A percentile compares a stretch with the other conserved stretches of the same genome.
Conservation (phyloP, 2,329 filamentous ascomycete genomes). For the Fusarium falciforme region DNA sequence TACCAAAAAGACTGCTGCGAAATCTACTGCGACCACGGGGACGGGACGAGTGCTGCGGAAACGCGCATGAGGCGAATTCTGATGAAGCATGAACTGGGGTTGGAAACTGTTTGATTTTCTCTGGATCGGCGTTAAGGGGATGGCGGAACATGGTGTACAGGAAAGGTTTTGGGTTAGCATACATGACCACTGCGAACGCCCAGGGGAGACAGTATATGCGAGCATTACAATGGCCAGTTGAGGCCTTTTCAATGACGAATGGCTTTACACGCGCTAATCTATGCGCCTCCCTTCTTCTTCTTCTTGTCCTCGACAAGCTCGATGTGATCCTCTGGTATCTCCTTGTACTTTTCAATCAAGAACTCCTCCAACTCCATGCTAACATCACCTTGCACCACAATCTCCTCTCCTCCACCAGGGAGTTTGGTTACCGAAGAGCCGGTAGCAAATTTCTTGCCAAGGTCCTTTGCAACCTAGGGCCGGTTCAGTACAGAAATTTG, state of each 20-base stretch:
- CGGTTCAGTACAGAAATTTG: constrained; percentile 22
- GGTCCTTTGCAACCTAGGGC: constrained; percentile 81
- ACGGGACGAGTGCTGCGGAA: constrained; percentile 67
- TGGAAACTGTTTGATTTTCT: constrained; percentile 13
- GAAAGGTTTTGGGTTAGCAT: constrained; percentile 22
- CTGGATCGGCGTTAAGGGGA: constrained; percentile 36
- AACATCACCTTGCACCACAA: constrained; percentile 96
- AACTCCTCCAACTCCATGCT: constrained; percentile 96
- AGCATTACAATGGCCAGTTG: constrained; percentile 32
- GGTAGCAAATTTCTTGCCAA: constrained; percentile 98
- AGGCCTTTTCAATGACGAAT: constrained; percentile 35
- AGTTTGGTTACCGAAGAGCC: constrained; percentile 93
- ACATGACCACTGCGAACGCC: constrained; percentile 26
- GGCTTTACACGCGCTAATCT: constrained; percentile 25
- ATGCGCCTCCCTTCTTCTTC: constrained; percentile 67
- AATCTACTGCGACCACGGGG: constrained; percentile 53
- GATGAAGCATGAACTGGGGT: constrained; percentile 6
- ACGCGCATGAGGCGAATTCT: constrained; percentile 52
- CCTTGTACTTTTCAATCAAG: constrained; percentile 86
- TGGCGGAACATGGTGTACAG: constrained; percentile 23
- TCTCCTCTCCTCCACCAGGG: constrained; percentile 88
- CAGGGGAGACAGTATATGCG: constrained; percentile 26
- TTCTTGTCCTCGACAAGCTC: constrained; percentile 97
- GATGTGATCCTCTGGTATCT: constrained; percentile 94
- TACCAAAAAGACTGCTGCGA: constrained; percentile 53